phyloP scores from a whole-genome alignment of 805 yeast species.

The Trichomonascus vanleenenianus region DNA sequence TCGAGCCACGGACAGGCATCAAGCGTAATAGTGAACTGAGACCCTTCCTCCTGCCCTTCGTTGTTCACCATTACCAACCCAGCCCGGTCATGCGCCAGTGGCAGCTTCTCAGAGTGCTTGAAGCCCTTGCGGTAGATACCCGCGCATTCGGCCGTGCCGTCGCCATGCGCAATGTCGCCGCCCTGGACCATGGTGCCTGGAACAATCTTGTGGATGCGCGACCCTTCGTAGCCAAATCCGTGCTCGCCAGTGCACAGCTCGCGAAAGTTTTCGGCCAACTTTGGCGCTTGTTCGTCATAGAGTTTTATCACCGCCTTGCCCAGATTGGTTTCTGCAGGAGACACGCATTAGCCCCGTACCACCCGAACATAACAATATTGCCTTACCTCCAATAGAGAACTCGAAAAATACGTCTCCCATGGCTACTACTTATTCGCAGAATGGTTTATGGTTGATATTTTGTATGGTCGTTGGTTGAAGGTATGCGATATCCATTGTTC shows the following conservation, averaged over 20 bases:
- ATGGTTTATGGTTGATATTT: no score
- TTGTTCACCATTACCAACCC: slow-evolving; percentile 93
- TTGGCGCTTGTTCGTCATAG: slow-evolving; percentile 50
- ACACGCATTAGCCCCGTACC: no score
- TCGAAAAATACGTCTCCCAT: no score
- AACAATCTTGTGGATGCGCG: slow-evolving; percentile 78
- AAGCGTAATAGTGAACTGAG: slow-evolving; percentile 91
- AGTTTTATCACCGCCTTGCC: neutral
- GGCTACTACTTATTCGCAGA: no score
- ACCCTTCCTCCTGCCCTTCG: slow-evolving; percentile 94
- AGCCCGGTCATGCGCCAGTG: slow-evolving; percentile 69
- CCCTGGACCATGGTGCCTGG: slow-evolving; percentile 89
- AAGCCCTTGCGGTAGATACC: slow-evolving; percentile 77
- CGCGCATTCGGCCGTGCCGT: slow-evolving; percentile 69
- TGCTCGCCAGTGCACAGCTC: slow-evolving; percentile 84
- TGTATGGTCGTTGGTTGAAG: no score
- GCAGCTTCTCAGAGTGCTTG: slow-evolving; percentile 78
- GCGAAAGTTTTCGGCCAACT: slow-evolving; percentile 80
- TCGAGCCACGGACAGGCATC: slow-evolving; percentile 89
- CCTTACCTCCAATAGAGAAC: no score
- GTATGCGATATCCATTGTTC: no score
- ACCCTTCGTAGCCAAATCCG: slow-evolving; percentile 66
- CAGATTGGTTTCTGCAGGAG: neutral
- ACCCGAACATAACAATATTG: no score
- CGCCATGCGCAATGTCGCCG: slow-evolving; percentile 71